Base-by-base conservation (phyloP, 345 rosid genomes). In the Streptanthus diversifolius region DNA sequence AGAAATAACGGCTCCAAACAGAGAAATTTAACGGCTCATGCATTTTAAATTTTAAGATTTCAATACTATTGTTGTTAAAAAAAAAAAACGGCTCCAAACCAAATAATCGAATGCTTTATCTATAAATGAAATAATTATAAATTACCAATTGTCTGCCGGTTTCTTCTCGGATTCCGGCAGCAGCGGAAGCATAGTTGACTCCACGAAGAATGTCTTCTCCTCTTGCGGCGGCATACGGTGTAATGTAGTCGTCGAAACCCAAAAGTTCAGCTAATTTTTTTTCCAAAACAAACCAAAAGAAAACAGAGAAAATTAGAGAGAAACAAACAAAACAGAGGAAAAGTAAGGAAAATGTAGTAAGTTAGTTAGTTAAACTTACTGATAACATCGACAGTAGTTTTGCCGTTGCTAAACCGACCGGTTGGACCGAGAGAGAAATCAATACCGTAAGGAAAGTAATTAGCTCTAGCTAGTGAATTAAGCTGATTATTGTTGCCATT, bases 381-480 rank as follows among this genome's bases (percentile, higher is more conserved):
- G 21, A 92, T 79, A 52, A 82, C 88, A 73, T 92, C 98, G 7
- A 90, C 93, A 0, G 93, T 85, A 27, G 96, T 92, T 83, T 41
- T 77, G 21, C 96, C 98, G 48, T 92, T 92, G 68, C 79, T 71
- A 81, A 92, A 92, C 65, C 98, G 80, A 21, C 98, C 98, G 2
- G 91, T 85, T 5, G 98, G 96, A 10, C 98, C 91, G 8, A 19
- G 19, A 33, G 83, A 18, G 72, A 88, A 92, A 75, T 92, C 98
- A 41, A 92, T 88, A 7, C 98, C 98, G 12, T 92, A 92, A 55
- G 98, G 98, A 74, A 85, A 45, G 65, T 90, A 92, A 79, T 92
- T 35, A 73, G 96, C 91, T 76, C 83, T 85, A 6, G 98, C 98
- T 73, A 87, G 69, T 25, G 96, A 90, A 0, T 21, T 5, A 7